These are phyloP conservation scores for Chaetomiaceae sp. DNA, from an alignment of 2,329 filamentous ascomycete genomes.

Conservation along the genomic window DNA sequence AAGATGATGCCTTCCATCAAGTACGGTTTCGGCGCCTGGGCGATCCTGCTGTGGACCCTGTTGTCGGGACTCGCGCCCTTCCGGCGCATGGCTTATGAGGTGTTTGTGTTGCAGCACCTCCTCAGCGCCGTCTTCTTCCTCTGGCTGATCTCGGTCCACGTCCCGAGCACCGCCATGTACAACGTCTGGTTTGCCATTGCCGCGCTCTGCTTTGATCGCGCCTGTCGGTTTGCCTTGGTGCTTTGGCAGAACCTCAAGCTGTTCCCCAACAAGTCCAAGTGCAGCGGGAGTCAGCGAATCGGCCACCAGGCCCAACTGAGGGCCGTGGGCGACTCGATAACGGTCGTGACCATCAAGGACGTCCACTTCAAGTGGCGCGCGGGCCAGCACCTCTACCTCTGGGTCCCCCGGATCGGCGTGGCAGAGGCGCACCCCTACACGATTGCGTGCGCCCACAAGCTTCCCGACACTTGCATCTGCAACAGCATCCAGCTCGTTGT, in stretches of 20 bases:
- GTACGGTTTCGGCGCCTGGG: slow-evolving; percentile 65
- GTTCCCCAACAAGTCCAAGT: slow-evolving; percentile 37
- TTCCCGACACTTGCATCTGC: slow-evolving; percentile 50
- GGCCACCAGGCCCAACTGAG: slow-evolving; percentile 50
- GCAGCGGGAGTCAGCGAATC: slow-evolving; percentile 44
- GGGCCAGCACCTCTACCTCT: slow-evolving; percentile 58
- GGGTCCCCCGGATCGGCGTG: slow-evolving; percentile 51
- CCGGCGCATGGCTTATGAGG: slow-evolving; percentile 62
- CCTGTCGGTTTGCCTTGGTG: slow-evolving; percentile 46
- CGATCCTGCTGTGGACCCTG: slow-evolving; percentile 60
- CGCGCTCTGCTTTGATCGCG: slow-evolving; percentile 58
- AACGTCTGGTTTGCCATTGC: slow-evolving; percentile 64
- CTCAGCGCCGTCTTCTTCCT: slow-evolving; percentile 57
- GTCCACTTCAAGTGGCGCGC: slow-evolving; percentile 56
- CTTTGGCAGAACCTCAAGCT: slow-evolving; percentile 51
- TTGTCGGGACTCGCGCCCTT: slow-evolving; percentile 60
- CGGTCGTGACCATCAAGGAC: slow-evolving; percentile 55
- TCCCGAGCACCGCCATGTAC: slow-evolving; percentile 54
- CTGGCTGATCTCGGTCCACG: slow-evolving; percentile 59
- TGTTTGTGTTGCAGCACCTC: slow-evolving; percentile 67
- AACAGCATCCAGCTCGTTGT: slow-evolving; percentile 58
- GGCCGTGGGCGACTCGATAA: slow-evolving; percentile 48
- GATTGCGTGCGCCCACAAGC: slow-evolving; percentile 51
- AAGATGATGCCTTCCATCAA: slow-evolving; percentile 59
- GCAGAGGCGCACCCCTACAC: slow-evolving; percentile 59